Percentiles rank a stretch among this genome's conserved stretches.
Evolutionary conservation across 495 filamentous ascomycete genomes (phyloP).

Genomic region (Penicillium alfredii): DNA sequence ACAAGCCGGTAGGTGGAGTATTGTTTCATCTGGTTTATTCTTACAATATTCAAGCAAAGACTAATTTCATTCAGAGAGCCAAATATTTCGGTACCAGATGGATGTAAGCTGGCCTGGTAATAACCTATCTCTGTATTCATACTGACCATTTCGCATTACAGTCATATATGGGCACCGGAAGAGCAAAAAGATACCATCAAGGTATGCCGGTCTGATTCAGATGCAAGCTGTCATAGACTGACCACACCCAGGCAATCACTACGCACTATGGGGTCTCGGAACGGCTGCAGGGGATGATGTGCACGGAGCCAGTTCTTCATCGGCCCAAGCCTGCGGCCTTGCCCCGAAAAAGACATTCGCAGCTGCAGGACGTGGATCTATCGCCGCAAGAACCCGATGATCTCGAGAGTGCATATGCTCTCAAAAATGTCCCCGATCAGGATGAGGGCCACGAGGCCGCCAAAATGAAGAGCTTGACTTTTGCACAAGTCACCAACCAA

Average conservation of each 20-base stretch:
- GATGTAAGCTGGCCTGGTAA: too few species aligned
- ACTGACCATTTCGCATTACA: constrained; percentile 22
- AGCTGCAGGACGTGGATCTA: constrained; percentile 4
- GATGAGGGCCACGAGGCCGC: constrained; percentile 20
- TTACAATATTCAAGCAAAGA: background rate
- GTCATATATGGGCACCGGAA: constrained; percentile 69
- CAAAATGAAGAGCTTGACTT: constrained; percentile 29
- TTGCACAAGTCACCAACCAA: constrained; percentile 49
- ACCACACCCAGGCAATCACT: constrained; percentile 27
- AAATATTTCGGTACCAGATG: constrained; percentile 51
- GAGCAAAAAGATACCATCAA: constrained; percentile 50
- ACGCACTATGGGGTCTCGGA: constrained; percentile 61
- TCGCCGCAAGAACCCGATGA: constrained; percentile 21
- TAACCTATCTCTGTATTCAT: too few species aligned
- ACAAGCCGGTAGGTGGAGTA: constrained; percentile 23
- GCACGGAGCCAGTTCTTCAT: constrained; percentile 43
- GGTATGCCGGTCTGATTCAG: constrained; percentile 15
- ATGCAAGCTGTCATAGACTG: background rate
- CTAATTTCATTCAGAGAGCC: constrained; percentile 28
- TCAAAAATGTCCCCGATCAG: constrained; percentile 21
- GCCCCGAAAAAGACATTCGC: constrained; percentile 12
- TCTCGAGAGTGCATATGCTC: constrained; percentile 28
- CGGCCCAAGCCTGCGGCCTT: constrained; percentile 11
- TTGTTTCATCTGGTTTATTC: background rate
- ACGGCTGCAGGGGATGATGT: constrained; percentile 61